Percentiles rank a stretch among this genome's conserved stretches.
phyloP scores from a whole-genome alignment of 2,329 filamentous ascomycete genomes.

The Penicillium fuscoglaucum region DNA sequence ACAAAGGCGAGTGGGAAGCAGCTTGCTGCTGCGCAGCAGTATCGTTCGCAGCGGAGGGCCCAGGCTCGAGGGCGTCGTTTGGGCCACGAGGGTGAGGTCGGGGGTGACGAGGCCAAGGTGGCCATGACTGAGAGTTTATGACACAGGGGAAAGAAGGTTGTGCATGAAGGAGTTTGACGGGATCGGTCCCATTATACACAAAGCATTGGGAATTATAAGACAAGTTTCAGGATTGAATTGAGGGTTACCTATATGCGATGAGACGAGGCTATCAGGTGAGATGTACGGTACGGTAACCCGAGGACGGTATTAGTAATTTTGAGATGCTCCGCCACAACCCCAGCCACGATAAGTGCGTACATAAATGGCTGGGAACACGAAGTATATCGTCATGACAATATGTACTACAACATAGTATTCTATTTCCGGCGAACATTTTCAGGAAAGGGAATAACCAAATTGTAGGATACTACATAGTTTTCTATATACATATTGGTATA shows the following conservation, averaged over 20 bases:
- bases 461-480: neutral
- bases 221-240: neutral
- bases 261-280: neutral
- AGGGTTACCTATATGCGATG: slow-evolving; percentile 2
- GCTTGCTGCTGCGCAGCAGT: slow-evolving; percentile 74
- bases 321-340: slow-evolving; percentile 4
- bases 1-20: slow-evolving; percentile 90
- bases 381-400: neutral
- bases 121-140: slow-evolving; percentile 34
- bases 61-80: slow-evolving; percentile 46
- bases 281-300: slow-evolving; percentile 3
- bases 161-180: slow-evolving; percentile 17
- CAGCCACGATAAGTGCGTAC: slow-evolving; percentile 7
- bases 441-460: neutral
- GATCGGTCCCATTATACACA: slow-evolving; percentile 10
- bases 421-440: neutral
- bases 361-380: neutral
- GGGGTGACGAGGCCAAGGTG: slow-evolving; percentile 39
- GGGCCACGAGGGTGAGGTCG: slow-evolving; percentile 42
- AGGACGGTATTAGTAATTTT: neutral
- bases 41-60: slow-evolving; percentile 66
- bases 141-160: slow-evolving; percentile 9
- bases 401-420: neutral
- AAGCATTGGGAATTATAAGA: neutral
- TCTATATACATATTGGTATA: neutral